Percentiles rank a stretch among this genome's conserved stretches.
Evolutionary conservation across 108 stramenopile species (phyloP).

Genomic region (Licmophora abbreviata): DNA sequence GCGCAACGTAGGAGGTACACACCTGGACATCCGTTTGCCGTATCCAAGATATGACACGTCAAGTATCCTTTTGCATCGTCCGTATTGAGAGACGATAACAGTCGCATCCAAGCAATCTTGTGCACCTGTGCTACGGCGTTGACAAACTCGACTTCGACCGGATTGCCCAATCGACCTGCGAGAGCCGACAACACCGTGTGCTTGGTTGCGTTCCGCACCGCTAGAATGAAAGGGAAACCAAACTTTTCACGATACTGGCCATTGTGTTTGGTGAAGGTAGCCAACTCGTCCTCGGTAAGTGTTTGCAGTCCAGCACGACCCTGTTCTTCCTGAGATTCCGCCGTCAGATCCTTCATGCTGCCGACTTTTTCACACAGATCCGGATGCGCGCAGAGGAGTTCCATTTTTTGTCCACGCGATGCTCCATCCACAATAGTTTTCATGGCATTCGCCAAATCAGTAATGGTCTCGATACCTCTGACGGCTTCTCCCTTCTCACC

Average conservation of each 20-base stretch:
- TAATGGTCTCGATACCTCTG: conserved; percentile 27
- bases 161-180: conserved; percentile 40
- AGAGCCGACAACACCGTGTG: conserved; percentile 67
- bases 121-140: conserved; percentile 70
- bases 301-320: conserved; percentile 55
- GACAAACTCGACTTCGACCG: conserved; percentile 46
- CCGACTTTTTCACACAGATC: conserved; percentile 39
- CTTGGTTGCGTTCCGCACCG: conserved; percentile 81
- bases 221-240: conserved; percentile 79
- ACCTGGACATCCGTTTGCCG: conserved; percentile 72
- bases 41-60: conserved; percentile 87
- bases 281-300: conserved; percentile 53
- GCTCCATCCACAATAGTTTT: conserved; percentile 44
- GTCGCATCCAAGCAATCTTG: conserved; percentile 91
- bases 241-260: conserved; percentile 55
- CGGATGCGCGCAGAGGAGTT: conserved; percentile 65
- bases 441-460: conserved; percentile 47
- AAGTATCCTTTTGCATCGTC: conserved; percentile 63
- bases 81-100: conserved; percentile 48
- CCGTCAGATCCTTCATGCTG: conserved; percentile 39
- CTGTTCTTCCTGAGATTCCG: conserved; percentile 75
- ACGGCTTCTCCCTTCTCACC: conserved; percentile 7
- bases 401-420: conserved; percentile 42
- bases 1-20: conserved; percentile 9
- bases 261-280: conserved; percentile 46